These are phyloP conservation scores for Backusella circina DNA, from an alignment of 192 early-diverging fungal genomes.

Conservation along the genomic window DNA sequence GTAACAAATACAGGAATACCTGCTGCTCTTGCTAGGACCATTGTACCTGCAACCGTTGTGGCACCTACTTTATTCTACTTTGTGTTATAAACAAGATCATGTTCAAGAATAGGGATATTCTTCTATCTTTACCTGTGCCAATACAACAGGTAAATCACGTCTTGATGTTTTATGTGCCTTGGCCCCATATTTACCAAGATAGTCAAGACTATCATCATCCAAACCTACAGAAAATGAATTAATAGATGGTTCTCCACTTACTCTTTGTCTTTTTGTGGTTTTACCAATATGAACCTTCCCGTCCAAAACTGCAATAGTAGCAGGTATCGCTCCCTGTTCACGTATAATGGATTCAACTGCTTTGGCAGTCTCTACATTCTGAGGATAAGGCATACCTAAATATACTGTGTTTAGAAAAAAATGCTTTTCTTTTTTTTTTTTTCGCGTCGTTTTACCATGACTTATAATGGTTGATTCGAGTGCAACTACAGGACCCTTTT, in stretches of 20 bases:
- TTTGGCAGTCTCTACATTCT: slow-evolving; percentile 83
- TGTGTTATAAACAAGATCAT: background rate
- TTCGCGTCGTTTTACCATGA: slow-evolving; percentile 53
- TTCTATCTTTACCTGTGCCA: slow-evolving; percentile 49
- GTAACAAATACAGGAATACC: slow-evolving; percentile 94
- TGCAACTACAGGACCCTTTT: slow-evolving; percentile 76
- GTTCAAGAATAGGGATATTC: background rate
- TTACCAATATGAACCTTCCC: slow-evolving; percentile 78
- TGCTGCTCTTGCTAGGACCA: slow-evolving; percentile 80
- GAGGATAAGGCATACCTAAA: slow-evolving; percentile 88
- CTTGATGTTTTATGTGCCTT: slow-evolving; percentile 77
- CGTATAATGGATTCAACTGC: slow-evolving; percentile 76
- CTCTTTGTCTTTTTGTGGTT: background rate
- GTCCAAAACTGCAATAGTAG: slow-evolving; percentile 87
- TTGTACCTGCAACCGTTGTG: slow-evolving; percentile 92
- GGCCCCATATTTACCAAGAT: slow-evolving; percentile 57
- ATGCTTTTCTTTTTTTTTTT: no score
- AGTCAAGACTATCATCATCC: slow-evolving; percentile 50
- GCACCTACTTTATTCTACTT: slow-evolving; percentile 65
- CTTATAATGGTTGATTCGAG: slow-evolving; percentile 95
- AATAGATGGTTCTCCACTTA: no score
- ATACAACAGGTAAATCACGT: slow-evolving; percentile 77
- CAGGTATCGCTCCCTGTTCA: slow-evolving; percentile 71
- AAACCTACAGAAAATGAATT: slow-evolving; percentile 43
- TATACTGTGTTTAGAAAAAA: background rate